These are phyloP conservation scores for Paratinospora sagittata DNA, from an alignment of 164 flowering plant species.

Conservation along the genomic window DNA sequence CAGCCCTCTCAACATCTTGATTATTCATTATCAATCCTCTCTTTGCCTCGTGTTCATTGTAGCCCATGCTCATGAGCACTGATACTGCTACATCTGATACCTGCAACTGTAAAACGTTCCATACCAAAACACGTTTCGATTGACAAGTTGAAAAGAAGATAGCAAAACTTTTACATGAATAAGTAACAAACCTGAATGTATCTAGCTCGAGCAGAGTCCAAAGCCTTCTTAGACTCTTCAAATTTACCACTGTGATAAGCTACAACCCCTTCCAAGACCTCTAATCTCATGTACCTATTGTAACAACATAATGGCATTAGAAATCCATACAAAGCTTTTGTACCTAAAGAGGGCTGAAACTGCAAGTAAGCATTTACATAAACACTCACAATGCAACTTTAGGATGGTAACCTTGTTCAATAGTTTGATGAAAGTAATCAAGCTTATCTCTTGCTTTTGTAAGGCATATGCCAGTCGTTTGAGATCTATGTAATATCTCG, in stretches of 20 bases:
- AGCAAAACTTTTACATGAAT: neutral
- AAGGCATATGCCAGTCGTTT: slow-evolving; percentile 73
- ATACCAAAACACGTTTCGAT: neutral
- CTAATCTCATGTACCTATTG: slow-evolving; percentile 69
- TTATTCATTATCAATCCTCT: slow-evolving; percentile 73
- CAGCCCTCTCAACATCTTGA: too few species aligned
- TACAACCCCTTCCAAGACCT: slow-evolving; percentile 87
- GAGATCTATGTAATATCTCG: slow-evolving; percentile 79
- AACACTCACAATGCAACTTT: slow-evolving; percentile 73
- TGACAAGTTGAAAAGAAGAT: neutral
- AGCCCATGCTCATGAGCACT: slow-evolving; percentile 79
- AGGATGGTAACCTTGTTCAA: slow-evolving; percentile 59
- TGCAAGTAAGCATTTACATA: neutral
- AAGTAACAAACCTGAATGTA: slow-evolving; percentile 42
- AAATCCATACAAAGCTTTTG: neutral
- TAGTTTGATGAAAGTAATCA: slow-evolving; percentile 77
- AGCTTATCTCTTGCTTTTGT: slow-evolving; percentile 74
- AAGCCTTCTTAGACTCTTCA: slow-evolving; percentile 43
- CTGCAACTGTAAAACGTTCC: slow-evolving; percentile 71
- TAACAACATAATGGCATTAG: slow-evolving; percentile 6
- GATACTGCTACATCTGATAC: slow-evolving; percentile 77
- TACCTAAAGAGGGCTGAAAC: neutral
- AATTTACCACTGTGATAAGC: slow-evolving; percentile 69
- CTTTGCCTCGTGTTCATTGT: slow-evolving; percentile 54
- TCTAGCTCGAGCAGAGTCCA: slow-evolving; percentile 64